A percentile compares a stretch with the other conserved stretches of the same genome.
Evolutionary conservation across 208 protist genomes (phyloP).

Genomic region (Naegleria gruberi): DNA sequence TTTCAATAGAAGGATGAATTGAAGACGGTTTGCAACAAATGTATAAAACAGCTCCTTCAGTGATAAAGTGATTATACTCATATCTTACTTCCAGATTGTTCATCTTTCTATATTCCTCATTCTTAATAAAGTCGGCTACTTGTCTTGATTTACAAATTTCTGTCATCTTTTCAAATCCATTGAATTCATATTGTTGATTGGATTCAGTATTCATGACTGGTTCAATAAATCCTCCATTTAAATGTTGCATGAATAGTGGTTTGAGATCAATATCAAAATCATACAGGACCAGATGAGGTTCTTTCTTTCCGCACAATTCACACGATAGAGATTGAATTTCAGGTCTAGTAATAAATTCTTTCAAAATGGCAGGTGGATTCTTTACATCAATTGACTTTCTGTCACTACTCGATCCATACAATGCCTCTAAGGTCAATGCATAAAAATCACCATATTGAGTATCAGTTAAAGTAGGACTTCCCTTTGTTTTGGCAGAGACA

Average conservation of each 20-base stretch:
- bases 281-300: slow-evolving; percentile 11
- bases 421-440: not conserved
- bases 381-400: not conserved
- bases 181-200: not conserved
- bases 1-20: not conserved
- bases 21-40: not conserved
- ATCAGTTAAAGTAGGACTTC: not conserved
- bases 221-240: not conserved
- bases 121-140: not conserved
- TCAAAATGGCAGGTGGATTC: not conserved
- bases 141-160: not conserved
- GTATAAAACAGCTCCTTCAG: not conserved
- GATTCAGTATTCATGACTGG: not conserved
- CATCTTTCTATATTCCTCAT: not conserved
- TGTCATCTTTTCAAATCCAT: not conserved
- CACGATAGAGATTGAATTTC: not conserved
- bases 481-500: not conserved
- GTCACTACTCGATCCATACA: not conserved
- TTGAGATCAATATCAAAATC: not conserved
- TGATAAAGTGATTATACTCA: not conserved
- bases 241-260: not conserved
- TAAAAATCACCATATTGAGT: not conserved
- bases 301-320: not conserved
- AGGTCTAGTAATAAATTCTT: no score
- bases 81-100: not conserved